These are phyloP conservation scores for Wickerhamomyces sp. DNA, from an alignment of 1,139 yeast genomes.

Conservation along the genomic window DNA sequence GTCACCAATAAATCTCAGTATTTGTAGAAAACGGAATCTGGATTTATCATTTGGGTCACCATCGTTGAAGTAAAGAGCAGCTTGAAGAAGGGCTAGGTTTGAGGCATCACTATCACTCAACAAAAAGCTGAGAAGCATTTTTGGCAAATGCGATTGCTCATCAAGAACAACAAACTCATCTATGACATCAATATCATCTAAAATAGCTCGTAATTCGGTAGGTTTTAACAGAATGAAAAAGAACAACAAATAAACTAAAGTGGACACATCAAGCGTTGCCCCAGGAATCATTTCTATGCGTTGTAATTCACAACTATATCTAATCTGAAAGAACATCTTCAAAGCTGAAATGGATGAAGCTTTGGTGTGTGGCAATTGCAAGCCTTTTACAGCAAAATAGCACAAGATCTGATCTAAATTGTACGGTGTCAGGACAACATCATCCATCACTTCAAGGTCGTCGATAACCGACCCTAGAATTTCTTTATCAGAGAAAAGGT, in stretches of 20 bases:
- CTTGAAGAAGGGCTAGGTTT: constrained; percentile 44
- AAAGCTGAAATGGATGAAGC: constrained; percentile 51
- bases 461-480: constrained; percentile 39
- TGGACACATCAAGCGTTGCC: constrained; percentile 18
- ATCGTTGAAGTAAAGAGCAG: constrained; percentile 46
- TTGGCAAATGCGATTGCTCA: constrained; percentile 37
- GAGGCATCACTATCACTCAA: constrained; percentile 38
- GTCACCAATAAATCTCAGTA: constrained; percentile 41
- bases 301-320: constrained; percentile 32
- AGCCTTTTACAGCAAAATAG: constrained; percentile 53
- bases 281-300: constrained; percentile 3
- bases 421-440: constrained; percentile 35
- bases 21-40: constrained; percentile 47
- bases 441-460: constrained; percentile 42
- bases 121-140: constrained; percentile 44
- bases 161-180: constrained; percentile 19
- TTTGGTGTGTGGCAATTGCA: constrained; percentile 57
- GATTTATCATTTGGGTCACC: constrained; percentile 48
- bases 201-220: constrained; percentile 41
- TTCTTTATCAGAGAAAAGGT: constrained; percentile 35
- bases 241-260: constrained; percentile 47
- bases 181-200: constrained; percentile 43
- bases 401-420: constrained; percentile 56
- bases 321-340: constrained; percentile 42
- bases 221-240: constrained; percentile 48